Base-by-base conservation (phyloP, 148 eudicot genomes). In the Pharnaceum exiguum region DNA sequence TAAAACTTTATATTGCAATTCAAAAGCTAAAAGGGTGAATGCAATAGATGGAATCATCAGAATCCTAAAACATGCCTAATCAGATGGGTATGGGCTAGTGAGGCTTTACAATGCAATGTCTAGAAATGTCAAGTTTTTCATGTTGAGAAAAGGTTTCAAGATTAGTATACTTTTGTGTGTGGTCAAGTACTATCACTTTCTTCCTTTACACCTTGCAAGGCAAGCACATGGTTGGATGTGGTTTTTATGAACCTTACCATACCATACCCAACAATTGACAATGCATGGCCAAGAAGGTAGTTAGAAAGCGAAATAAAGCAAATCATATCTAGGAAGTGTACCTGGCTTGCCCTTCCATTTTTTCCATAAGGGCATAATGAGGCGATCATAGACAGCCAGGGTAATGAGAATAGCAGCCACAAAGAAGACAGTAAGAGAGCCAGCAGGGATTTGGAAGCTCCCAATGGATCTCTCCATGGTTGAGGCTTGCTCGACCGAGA, bases 401-500 rank as follows among this genome's bases (percentile, higher is more conserved):
- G 78, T 62, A 29, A 89, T 45, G 46, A 89, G 77, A 16, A 85
- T 89, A 23, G 89, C 91, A 5, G 75, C 74, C 2, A 85, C 86
- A 54, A 89, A 89, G 77, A 89, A 85, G 60, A 81, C 85, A 10
- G 84, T 80, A 27, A 86, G 76, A 2, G 90, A 89, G 3, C 83
- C 94, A 0, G 96, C 85, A 0, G 96, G 96, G 42, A 89, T 81
- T 64, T 73, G 54, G 54, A 89, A 89, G 2, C 57, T 45, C 7
- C 94, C 90, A 3, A 86, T 25, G 13, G 72, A 59, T 44, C 94
- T 75, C 1, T 81, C 73, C 96, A 89, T 79, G 29, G 90, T 83
- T 3, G 87, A 62, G 0, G 96, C 96, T 77, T 89, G 96, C 21
- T 76, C 79, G 0, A 89, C 90, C 1, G 96, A 79, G 65, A 85